Evolutionary conservation across 169 alveolate genomes (phyloP).

Genomic region (Cryptosporidium sp.): DNA sequence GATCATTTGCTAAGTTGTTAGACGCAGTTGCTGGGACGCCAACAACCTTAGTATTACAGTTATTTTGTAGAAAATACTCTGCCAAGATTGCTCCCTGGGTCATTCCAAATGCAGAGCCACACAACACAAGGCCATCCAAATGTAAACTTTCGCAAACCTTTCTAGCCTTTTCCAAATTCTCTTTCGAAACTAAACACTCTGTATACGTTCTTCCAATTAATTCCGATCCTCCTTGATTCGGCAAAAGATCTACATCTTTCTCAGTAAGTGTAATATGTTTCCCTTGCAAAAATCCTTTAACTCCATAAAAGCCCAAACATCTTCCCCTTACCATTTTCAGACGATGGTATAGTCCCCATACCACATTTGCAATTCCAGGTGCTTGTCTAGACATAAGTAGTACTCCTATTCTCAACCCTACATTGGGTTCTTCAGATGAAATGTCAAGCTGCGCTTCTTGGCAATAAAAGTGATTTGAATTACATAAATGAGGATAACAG

Average conservation of each 20-base stretch:
- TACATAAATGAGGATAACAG: conserved; percentile 87
- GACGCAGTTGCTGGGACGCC: conserved; percentile 97
- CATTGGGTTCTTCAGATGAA: conserved; percentile 70
- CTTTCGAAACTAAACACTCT: conserved; percentile 83
- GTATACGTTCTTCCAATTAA: conserved; percentile 89
- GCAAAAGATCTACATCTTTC: conserved; percentile 89
- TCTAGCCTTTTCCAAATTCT: conserved; percentile 81
- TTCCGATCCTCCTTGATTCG: conserved; percentile 97
- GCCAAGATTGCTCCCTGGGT: conserved; percentile 93
- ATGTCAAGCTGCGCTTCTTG: conserved; percentile 72
- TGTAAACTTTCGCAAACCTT: conserved; percentile 81
- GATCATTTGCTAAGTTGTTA: conserved; percentile 90
- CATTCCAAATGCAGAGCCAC: conserved; percentile 96
- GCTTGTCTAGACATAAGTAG: conserved; percentile 94
- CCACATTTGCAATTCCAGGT: conserved; percentile 97
- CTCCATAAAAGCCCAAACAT: conserved; percentile 90
- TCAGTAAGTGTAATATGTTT: conserved; percentile 88
- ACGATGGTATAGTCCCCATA: conserved; percentile 95
- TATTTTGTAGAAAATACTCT: conserved; percentile 89
- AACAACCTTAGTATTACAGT: conserved; percentile 90
- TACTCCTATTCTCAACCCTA: conserved; percentile 88
- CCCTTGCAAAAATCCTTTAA: conserved; percentile 92
- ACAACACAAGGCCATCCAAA: conserved; percentile 94
- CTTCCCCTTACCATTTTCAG: conserved; percentile 83
- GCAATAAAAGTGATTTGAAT: conserved; percentile 74